A percentile compares a stretch with the other conserved stretches of the same genome.
Evolutionary conservation across 2,329 filamentous ascomycete species (phyloP).

Genomic region (Cladobotryum mycophilum): DNA sequence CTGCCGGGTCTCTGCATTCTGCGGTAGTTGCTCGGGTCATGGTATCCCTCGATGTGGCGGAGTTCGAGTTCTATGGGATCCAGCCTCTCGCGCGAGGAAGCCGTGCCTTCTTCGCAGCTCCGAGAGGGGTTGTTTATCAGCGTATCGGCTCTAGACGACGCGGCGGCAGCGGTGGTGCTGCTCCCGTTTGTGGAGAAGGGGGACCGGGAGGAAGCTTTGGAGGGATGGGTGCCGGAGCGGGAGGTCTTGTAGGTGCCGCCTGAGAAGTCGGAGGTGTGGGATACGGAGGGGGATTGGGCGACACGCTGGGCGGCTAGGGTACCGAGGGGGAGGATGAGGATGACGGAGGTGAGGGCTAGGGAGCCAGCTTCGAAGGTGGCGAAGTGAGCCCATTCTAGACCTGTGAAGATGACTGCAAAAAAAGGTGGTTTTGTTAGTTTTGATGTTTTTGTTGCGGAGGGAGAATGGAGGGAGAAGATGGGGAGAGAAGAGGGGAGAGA

Average conservation of each 20-base stretch:
- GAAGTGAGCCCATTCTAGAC: slow-evolving; percentile 37
- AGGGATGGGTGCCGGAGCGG: slow-evolving; percentile 8
- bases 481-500: background rate
- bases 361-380: slow-evolving; percentile 44
- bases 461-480: background rate
- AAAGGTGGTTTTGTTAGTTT: background rate
- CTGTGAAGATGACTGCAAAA: slow-evolving; percentile 43
- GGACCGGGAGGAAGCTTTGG: slow-evolving; percentile 21
- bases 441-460: background rate
- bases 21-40: background rate
- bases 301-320: slow-evolving; percentile 46
- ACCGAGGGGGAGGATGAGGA: slow-evolving; percentile 46
- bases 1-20: no score
- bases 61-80: slow-evolving; percentile 29
- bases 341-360: slow-evolving; percentile 42
- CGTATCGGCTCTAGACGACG: background rate
- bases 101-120: background rate
- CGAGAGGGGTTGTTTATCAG: background rate
- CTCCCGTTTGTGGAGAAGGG: slow-evolving; percentile 12
- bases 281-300: slow-evolving; percentile 20
- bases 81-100: slow-evolving; percentile 12
- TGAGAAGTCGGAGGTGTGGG: slow-evolving; percentile 8
- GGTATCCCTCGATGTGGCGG: slow-evolving; percentile 18
- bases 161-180: slow-evolving; percentile 11
- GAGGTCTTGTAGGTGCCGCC: slow-evolving; percentile 13